phyloP scores from a whole-genome alignment of 805 yeast genomes.

The Metschnikowia noctiluminum region DNA sequence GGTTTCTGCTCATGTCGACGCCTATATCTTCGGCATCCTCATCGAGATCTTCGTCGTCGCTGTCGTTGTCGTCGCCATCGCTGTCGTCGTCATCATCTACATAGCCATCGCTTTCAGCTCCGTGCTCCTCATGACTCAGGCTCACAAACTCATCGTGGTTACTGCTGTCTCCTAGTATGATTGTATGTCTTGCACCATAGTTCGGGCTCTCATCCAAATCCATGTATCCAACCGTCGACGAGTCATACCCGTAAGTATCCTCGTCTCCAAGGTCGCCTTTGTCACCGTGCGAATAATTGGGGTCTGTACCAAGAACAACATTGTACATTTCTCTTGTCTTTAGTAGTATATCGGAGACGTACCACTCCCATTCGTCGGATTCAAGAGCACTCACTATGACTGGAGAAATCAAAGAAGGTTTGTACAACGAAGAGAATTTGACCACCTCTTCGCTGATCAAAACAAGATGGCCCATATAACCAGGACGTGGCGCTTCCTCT shows the following conservation, averaged over 20 bases:
- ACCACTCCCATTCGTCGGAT: constrained; percentile 43
- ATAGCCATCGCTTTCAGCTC: constrained; percentile 4
- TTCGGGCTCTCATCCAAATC: constrained; percentile 34
- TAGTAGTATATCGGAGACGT: constrained; percentile 45
- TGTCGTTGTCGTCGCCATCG: constrained; percentile 17
- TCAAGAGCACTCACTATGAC: constrained; percentile 59
- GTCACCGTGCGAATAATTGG: constrained; percentile 13
- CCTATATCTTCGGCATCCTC: neutral
- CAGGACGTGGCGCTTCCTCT: constrained; percentile 61
- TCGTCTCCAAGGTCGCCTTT: constrained; percentile 10
- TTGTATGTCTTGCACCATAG: constrained; percentile 20
- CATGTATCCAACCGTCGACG: constrained; percentile 37
- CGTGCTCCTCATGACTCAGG: constrained; percentile 15
- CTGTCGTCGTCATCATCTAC: constrained; percentile 19
- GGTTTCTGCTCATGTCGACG: neutral
- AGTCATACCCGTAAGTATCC: constrained; percentile 25
- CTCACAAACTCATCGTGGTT: constrained; percentile 33
- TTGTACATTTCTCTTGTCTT: constrained; percentile 55
- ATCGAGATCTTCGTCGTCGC: constrained; percentile 8
- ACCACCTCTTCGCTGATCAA: constrained; percentile 94
- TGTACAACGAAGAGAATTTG: constrained; percentile 66
- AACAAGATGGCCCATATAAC: constrained; percentile 96
- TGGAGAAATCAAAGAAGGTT: constrained; percentile 57
- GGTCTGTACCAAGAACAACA: constrained; percentile 51
- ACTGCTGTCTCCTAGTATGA: constrained; percentile 34